Base-by-base conservation (phyloP, 768 basidiomycete species). In the Tylopilus plumbeoviolaceoides region DNA sequence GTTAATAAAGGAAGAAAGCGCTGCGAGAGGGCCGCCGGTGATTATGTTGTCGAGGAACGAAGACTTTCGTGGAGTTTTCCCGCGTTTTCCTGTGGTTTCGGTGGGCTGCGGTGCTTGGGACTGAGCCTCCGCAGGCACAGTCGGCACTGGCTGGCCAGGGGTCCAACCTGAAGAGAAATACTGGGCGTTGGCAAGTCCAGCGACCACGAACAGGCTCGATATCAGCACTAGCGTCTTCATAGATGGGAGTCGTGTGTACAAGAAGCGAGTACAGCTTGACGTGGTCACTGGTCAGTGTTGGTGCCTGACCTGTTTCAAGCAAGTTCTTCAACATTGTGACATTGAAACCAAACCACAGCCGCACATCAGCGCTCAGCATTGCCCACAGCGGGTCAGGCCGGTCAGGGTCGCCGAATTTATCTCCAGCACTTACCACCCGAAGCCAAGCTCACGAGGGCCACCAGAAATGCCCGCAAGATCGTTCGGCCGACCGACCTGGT, bases 111-210 rank as follows among this genome's bases (percentile, higher is more conserved):
- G 54, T 18, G 59, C 59, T 38, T 63, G 48, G 40, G 59, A n/a
- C n/a, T n/a, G 62, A 44, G 46, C 58, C 35, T 51, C 42, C 21
- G 54, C 28, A 25, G 56, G 40, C n/a, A n/a, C n/a, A n/a, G n/a
- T n/a, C 11, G 67, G 61, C 23, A 73, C 74, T 0, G 81, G 72
- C 63, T 91, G 84, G 27, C 88, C 89, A 3, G 90, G 90, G 27
- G 73, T 63, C 90, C 90, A 92, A n/a, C 90, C 91, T 30, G 74
- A 73, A 4, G 89, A 90, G 69, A 91, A 85, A 69, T 90, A 91
- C 58, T 88, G 83, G 12, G 87, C 88, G 47, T 71, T 70, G 41
- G 44, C 59, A n/a, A 70, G 57, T 17, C 56, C 56, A 5, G 47
- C 38, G 11, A 55, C 48, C 18, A 36, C 46, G 18, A 67, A 50